Evolutionary conservation across 345 rosid genomes (phyloP).

Genomic region (Camelina neglecta): DNA sequence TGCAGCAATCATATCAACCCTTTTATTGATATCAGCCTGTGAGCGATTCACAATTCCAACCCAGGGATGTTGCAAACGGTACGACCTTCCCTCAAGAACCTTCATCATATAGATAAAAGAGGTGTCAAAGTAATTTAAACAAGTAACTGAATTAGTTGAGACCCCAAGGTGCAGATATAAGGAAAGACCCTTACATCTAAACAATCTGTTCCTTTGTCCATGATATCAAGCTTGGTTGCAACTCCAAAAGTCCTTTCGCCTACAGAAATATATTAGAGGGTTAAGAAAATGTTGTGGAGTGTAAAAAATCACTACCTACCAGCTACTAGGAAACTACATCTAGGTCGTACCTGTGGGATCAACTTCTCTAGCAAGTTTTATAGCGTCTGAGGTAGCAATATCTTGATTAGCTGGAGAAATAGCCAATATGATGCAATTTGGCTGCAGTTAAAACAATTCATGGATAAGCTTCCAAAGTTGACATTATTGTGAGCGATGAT

Average conservation of each 20-base stretch:
- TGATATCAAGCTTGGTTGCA: constrained; percentile 95
- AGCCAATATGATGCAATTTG: constrained; percentile 96
- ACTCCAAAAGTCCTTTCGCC: constrained; percentile 99
- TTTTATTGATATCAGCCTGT: constrained; percentile 98
- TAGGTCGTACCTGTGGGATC: constrained; percentile 83
- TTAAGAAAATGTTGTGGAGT: constrained; percentile 23
- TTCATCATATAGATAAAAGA: constrained; percentile 41
- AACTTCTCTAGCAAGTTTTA: constrained; percentile 98
- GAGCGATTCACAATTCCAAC: constrained; percentile 99
- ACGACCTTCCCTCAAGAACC: constrained; percentile 97
- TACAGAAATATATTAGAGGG: constrained; percentile 38
- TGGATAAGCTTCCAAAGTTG: constrained; percentile 31
- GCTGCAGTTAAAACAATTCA: constrained; percentile 59
- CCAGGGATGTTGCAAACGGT: constrained; percentile 99
- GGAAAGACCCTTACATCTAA: constrained; percentile 61
- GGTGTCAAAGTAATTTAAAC: constrained; percentile 34
- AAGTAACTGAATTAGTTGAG: constrained; percentile 15
- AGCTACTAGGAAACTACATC: constrained; percentile 18
- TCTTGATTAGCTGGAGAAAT: constrained; percentile 99
- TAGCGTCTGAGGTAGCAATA: constrained; percentile 99
- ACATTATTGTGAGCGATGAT: constrained; percentile 13
- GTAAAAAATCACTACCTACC: constrained; percentile 4
- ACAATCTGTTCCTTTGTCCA: constrained; percentile 99
- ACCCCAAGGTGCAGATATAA: background rate
- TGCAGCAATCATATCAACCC: constrained; percentile 91